Evolutionary conservation across 345 rosid genomes (phyloP).

Genomic region (Camelina laxa): DNA sequence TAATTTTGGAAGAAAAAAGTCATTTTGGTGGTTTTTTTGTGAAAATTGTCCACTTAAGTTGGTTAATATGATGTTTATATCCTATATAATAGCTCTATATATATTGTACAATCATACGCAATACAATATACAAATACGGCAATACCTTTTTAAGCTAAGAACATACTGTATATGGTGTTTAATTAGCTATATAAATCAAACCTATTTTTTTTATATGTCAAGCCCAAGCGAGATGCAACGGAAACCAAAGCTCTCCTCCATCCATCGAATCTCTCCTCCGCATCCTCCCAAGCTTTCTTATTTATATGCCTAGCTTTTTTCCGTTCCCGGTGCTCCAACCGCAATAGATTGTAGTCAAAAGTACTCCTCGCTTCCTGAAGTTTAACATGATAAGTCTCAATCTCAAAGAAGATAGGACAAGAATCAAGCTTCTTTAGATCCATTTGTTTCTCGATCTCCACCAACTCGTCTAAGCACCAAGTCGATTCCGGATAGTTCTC

Average conservation of each 20-base stretch:
- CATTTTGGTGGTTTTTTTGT: no score
- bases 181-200: not conserved
- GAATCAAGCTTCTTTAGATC: slow-evolving; percentile 4
- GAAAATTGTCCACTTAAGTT: no score
- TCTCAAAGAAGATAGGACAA: slow-evolving; percentile 7
- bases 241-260: slow-evolving; percentile 12
- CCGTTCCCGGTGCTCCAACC: not conserved
- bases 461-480: slow-evolving; percentile 7
- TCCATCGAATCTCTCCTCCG: not conserved
- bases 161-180: not conserved
- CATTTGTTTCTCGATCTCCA: slow-evolving; percentile 9
- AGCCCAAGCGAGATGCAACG: not conserved
- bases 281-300: slow-evolving; percentile 12
- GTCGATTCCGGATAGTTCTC: not conserved
- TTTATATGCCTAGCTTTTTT: not conserved
- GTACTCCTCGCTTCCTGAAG: not conserved
- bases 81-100: no score
- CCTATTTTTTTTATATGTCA: not conserved
- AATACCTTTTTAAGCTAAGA: not conserved
- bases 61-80: no score
- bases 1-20: no score
- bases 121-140: no score
- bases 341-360: not conserved
- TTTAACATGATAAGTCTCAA: slow-evolving; percentile 6
- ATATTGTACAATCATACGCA: no score